Evolutionary conservation across 129 eudicot species (phyloP).

Genomic region (Flaveria sonorensis): DNA sequence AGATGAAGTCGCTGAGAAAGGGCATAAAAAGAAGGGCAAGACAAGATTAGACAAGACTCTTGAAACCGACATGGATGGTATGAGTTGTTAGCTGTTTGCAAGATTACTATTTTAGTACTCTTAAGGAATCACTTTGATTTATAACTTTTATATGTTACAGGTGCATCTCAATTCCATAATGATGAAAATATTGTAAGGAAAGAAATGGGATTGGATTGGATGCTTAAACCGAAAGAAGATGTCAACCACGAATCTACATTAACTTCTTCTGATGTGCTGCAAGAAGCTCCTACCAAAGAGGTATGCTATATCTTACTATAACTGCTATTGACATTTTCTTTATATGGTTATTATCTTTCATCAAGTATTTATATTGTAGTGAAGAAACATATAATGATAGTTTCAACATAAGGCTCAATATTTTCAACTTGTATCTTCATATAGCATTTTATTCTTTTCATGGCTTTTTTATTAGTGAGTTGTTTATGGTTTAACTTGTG

Average conservation of each 20-base stretch:
- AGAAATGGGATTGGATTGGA: constrained; percentile 92
- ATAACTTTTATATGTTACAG: constrained; percentile 18
- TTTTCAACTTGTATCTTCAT: neutral
- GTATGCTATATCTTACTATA: constrained; percentile 35
- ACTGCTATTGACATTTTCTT: neutral
- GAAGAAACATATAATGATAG: neutral
- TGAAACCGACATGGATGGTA: constrained; percentile 25
- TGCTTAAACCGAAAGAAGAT: constrained; percentile 74
- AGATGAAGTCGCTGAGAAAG: constrained; percentile 21
- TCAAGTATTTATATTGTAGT: neutral
- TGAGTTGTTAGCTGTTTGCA: neutral
- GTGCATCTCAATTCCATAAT: constrained; percentile 18
- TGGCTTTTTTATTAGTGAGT: neutral
- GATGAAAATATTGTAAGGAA: constrained; percentile 47
- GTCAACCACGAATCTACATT: constrained; percentile 30
- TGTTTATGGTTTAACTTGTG: constrained; percentile 1
- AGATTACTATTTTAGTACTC: neutral
- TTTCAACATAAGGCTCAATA: neutral
- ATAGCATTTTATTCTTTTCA: neutral
- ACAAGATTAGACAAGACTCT: constrained; percentile 3
- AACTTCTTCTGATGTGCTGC: constrained; percentile 32
- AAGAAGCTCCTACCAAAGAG: constrained; percentile 66
- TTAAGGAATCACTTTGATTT: neutral
- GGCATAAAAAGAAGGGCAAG: constrained; percentile 30
- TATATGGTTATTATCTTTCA: neutral